Evolutionary conservation across 78 protist species (phyloP).

Genomic region (Dictyostelium discoideum): DNA sequence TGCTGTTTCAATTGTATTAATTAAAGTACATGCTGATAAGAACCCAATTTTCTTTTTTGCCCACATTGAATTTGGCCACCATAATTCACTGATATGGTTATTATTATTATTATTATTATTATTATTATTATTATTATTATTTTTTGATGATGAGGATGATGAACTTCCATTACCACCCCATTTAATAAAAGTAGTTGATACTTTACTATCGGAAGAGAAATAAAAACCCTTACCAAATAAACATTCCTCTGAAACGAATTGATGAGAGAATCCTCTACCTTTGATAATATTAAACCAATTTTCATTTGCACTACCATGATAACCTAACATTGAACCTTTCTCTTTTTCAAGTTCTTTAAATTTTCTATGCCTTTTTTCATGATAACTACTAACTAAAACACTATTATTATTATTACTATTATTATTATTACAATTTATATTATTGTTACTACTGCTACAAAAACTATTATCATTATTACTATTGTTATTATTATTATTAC

Average conservation of each 20-base stretch:
- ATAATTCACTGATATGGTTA: not conserved
- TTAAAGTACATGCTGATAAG: slow-evolving; percentile 40
- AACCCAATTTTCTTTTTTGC: slow-evolving; percentile 27
- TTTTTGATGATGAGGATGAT: too few species aligned
- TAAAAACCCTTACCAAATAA: slow-evolving; percentile 65
- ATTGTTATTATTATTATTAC: not conserved
- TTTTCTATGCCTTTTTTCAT: not conserved
- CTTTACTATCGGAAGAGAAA: slow-evolving; percentile 59
- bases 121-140: too few species aligned
- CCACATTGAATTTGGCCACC: slow-evolving; percentile 63
- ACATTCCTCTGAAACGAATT: slow-evolving; percentile 38
- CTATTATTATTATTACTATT: not conserved
- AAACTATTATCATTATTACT: not conserved
- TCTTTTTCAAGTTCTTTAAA: slow-evolving; percentile 5
- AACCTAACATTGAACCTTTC: slow-evolving; percentile 38
- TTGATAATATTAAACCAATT: slow-evolving; percentile 59
- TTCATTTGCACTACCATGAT: slow-evolving; percentile 64
- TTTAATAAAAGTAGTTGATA: slow-evolving; percentile 44
- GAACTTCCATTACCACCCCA: slow-evolving; percentile 1
- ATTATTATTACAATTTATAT: not conserved
- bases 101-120: not conserved
- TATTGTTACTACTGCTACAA: not conserved
- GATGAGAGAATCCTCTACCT: slow-evolving; percentile 49
- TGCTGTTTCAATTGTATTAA: slow-evolving; percentile 33
- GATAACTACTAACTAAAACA: not conserved